A percentile compares a stretch with the other conserved stretches of the same genome.
Conservation (phyloP, 2,329 filamentous ascomycete species). For the Stagonosporopsis tanaceti region DNA sequence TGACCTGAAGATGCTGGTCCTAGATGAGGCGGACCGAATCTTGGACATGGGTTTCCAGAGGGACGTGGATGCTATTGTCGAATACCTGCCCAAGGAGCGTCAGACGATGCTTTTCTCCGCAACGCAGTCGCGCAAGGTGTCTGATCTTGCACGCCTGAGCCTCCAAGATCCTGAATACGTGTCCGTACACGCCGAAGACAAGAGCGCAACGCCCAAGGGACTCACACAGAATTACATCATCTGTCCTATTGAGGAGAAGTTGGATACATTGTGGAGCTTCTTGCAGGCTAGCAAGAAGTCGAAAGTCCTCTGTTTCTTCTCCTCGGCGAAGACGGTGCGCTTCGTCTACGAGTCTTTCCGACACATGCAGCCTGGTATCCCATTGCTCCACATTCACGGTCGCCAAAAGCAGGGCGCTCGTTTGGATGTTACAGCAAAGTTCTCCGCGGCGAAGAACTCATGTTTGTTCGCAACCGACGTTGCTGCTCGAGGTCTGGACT, state of each 20-base stretch:
- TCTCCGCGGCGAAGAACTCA: conserved; percentile 79
- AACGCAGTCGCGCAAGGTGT: conserved; percentile 93
- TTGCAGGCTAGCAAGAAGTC: conserved; percentile 88
- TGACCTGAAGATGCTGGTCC: conserved; percentile 88
- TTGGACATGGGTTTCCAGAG: conserved; percentile 97
- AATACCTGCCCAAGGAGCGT: conserved; percentile 83
- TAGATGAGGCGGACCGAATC: conserved; percentile 96
- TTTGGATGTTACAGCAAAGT: conserved; percentile 85
- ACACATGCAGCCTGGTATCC: conserved; percentile 92
- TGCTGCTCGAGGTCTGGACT: conserved; percentile 91
- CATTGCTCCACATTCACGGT: conserved; percentile 90
- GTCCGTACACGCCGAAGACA: conserved; percentile 85
- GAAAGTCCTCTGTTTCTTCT: conserved; percentile 95
- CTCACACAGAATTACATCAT: conserved; percentile 92
- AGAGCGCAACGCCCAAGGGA: conserved; percentile 79
- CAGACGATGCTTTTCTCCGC: conserved; percentile 97
- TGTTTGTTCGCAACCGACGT: conserved; percentile 97
- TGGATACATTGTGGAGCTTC: conserved; percentile 93
- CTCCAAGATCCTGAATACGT: conserved; percentile 93
- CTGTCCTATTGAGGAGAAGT: conserved; percentile 84
- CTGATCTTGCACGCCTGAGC: conserved; percentile 87
- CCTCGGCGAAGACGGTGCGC: conserved; percentile 93
- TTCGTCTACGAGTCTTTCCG: conserved; percentile 95
- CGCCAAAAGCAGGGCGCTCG: conserved; percentile 91
- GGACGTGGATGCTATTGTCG: conserved; percentile 89